A percentile compares a stretch with the other conserved stretches of the same genome.
phyloP scores from a whole-genome alignment of 805 yeast species.

The Nakazawaea ernobii region DNA sequence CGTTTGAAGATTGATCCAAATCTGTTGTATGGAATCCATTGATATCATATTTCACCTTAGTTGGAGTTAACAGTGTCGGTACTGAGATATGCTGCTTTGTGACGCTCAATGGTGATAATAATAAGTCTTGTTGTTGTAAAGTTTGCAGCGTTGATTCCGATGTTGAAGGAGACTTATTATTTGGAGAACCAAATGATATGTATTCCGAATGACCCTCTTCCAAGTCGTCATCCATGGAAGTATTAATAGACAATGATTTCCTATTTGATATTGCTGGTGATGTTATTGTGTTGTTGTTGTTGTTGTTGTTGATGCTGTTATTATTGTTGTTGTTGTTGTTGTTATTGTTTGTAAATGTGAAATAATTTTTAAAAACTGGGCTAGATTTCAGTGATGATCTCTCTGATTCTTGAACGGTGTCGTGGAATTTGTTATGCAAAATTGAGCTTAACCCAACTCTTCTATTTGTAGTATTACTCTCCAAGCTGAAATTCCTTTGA shows the following conservation, averaged over 20 bases:
- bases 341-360: slow-evolving; percentile 1
- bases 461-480: slow-evolving; percentile 3
- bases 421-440: background rate
- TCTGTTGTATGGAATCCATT: slow-evolving; percentile 9
- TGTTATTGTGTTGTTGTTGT: too few species aligned
- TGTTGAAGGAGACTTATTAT: slow-evolving; percentile 15
- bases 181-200: slow-evolving; percentile 35
- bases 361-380: slow-evolving; percentile 7
- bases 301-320: too few species aligned
- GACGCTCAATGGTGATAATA: slow-evolving; percentile 1
- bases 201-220: slow-evolving; percentile 23
- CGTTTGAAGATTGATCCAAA: slow-evolving; percentile 7
- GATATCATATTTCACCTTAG: slow-evolving; percentile 6
- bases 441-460: slow-evolving; percentile 8
- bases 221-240: background rate
- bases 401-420: background rate
- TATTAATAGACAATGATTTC: background rate
- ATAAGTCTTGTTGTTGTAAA: background rate
- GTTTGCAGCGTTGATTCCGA: background rate
- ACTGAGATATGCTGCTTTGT: background rate
- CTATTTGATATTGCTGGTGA: background rate
- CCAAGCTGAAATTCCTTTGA: slow-evolving; percentile 5
- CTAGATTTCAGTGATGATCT: background rate
- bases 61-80: slow-evolving; percentile 1
- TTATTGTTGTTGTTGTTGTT: background rate